Conservation (phyloP, 345 rosid species). For the Limnanthes douglasii region DNA sequence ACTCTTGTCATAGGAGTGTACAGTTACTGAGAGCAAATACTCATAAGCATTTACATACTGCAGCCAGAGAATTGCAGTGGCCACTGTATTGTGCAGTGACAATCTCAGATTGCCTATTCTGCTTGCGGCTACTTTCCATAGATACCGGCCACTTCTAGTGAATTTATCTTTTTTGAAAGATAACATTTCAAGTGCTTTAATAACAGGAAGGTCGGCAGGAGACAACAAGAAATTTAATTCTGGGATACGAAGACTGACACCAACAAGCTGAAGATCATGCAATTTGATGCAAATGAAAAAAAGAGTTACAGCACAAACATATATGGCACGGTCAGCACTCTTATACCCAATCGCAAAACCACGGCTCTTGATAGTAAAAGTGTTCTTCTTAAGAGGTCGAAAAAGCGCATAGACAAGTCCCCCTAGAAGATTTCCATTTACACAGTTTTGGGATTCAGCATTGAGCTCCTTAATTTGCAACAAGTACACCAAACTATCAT, state of each 20-base stretch:
- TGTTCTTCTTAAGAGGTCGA: conserved; percentile 30
- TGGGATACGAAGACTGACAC: conserved; percentile 31
- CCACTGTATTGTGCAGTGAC: conserved; percentile 38
- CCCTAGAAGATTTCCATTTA: conserved; percentile 32
- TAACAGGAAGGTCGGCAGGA: conserved; percentile 42
- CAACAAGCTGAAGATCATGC: conserved; percentile 36
- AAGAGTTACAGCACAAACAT: conserved; percentile 21
- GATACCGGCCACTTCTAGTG: conserved; percentile 47
- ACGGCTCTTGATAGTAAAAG: conserved; percentile 27
- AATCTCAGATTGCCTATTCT: conserved; percentile 33
- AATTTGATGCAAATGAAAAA: conserved; percentile 18
- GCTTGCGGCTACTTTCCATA: conserved; percentile 74
- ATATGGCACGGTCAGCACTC: conserved; percentile 22
- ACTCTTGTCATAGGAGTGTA: conserved; percentile 33
- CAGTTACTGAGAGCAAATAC: conserved; percentile 34
- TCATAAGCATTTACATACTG: conserved; percentile 54
- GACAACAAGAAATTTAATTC: conserved; percentile 34
- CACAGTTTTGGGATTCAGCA: conserved; percentile 38
- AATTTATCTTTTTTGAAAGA: conserved; percentile 24
- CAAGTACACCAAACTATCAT: conserved; percentile 24
- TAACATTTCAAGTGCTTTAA: conserved; percentile 26
- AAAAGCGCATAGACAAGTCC: conserved; percentile 34
- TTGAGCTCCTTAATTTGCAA: conserved; percentile 35
- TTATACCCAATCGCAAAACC: conserved; percentile 39
- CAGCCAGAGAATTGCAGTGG: conserved; percentile 43